Evolutionary conservation across 176 grass and related monocot species (phyloP).

Genomic region (Musa acuminata): DNA sequence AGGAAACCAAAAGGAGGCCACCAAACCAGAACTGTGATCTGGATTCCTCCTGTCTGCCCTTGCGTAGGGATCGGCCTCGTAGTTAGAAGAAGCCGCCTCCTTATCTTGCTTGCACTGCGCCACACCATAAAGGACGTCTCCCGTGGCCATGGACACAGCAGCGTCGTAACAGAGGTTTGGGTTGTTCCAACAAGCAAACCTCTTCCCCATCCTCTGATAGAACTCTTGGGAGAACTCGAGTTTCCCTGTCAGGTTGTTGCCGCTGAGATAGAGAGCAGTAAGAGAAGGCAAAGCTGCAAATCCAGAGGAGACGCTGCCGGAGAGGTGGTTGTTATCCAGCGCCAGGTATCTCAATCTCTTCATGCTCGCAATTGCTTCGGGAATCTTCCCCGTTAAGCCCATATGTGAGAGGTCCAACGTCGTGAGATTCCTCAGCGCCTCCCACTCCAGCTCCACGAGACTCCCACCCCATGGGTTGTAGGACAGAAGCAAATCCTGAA

Average conservation of each 20-base stretch:
- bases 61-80: slow-evolving; percentile 4
- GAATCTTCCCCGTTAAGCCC: slow-evolving; percentile 38
- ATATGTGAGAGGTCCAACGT: slow-evolving; percentile 57
- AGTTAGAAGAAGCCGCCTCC: slow-evolving; percentile 8
- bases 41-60: slow-evolving; percentile 27
- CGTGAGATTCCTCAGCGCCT: slow-evolving; percentile 33
- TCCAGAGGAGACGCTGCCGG: slow-evolving; percentile 38
- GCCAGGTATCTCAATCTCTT: slow-evolving; percentile 56
- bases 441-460: slow-evolving; percentile 32
- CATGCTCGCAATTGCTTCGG: slow-evolving; percentile 42
- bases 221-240: slow-evolving; percentile 54
- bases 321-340: slow-evolving; percentile 56
- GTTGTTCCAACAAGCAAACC: slow-evolving; percentile 84
- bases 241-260: slow-evolving; percentile 65
- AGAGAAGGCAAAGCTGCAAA: slow-evolving; percentile 54
- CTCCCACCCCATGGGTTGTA: slow-evolving; percentile 54
- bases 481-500: slow-evolving; percentile 67
- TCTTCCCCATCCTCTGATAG: slow-evolving; percentile 60
- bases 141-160: slow-evolving; percentile 5
- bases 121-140: slow-evolving; percentile 21
- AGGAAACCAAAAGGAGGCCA: slow-evolving; percentile 20
- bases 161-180: slow-evolving; percentile 49
- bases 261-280: slow-evolving; percentile 70
- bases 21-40: slow-evolving; percentile 37
- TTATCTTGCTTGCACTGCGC: slow-evolving; percentile 38